Evolutionary conservation across 2,329 filamentous ascomycete species (phyloP).

Genomic region (Xylaria sp.): DNA sequence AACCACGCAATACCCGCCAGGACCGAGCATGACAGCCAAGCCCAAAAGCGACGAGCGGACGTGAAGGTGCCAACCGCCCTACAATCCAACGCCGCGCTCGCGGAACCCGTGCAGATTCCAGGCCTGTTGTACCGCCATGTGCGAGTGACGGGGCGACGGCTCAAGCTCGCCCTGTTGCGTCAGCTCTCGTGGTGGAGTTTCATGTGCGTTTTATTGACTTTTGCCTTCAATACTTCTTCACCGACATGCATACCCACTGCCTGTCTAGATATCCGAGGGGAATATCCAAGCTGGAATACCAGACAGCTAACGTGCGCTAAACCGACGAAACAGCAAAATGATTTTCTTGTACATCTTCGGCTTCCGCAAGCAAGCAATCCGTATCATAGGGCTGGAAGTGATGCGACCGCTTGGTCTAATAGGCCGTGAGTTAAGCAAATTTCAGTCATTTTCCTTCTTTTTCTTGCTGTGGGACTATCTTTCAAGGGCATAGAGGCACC

Average conservation of each 20-base stretch:
- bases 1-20: slow-evolving; percentile 51
- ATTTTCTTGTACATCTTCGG: slow-evolving; percentile 67
- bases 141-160: slow-evolving; percentile 77
- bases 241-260: background rate
- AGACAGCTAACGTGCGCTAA: background rate
- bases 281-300: background rate
- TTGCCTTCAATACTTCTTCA: background rate
- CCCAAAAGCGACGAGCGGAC: slow-evolving; percentile 66
- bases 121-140: slow-evolving; percentile 72
- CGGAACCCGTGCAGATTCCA: slow-evolving; percentile 69
- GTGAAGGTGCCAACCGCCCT: slow-evolving; percentile 56
- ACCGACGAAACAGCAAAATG: slow-evolving; percentile 60
- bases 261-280: background rate
- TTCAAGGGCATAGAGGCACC: background rate
- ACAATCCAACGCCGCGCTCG: slow-evolving; percentile 61
- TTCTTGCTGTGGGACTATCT: background rate
- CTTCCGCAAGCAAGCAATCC: slow-evolving; percentile 74
- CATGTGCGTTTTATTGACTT: slow-evolving; percentile 56
- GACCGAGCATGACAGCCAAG: slow-evolving; percentile 77
- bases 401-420: slow-evolving; percentile 78
- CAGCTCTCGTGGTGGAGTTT: slow-evolving; percentile 75
- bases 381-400: slow-evolving; percentile 73
- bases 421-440: slow-evolving; percentile 53
- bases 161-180: slow-evolving; percentile 74
- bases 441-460: background rate